A percentile compares a stretch with the other conserved stretches of the same genome.
phyloP scores from a whole-genome alignment of 1,139 yeast genomes.

The Scheffersomyces lignicola region DNA sequence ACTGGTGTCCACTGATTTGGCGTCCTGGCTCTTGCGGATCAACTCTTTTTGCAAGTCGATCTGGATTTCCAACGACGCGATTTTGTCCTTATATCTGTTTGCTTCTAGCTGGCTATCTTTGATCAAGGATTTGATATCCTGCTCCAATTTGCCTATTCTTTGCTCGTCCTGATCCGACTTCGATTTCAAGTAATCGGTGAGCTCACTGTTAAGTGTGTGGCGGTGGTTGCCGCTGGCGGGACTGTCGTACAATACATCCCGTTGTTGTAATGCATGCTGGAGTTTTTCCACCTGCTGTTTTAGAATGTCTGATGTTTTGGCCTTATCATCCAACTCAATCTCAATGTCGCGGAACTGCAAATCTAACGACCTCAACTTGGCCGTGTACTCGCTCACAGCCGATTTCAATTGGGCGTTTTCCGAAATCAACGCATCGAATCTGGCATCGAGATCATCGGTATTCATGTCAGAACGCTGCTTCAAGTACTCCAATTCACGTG shows the following conservation, averaged over 20 bases:
- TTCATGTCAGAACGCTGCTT: neutral
- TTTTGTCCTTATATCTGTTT: constrained; percentile 6
- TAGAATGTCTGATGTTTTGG: neutral
- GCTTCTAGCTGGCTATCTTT: constrained; percentile 12
- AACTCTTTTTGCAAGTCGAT: constrained; percentile 4
- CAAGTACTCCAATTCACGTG: neutral
- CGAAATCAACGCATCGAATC: neutral
- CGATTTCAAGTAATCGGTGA: constrained; percentile 3
- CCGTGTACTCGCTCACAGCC: neutral
- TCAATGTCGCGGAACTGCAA: constrained; percentile 1
- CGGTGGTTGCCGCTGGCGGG: neutral
- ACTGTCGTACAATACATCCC: neutral
- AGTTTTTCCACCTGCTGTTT: constrained; percentile 1
- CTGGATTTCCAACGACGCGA: constrained; percentile 1
- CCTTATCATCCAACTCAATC: constrained; percentile 2
- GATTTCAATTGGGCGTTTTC: constrained; percentile 1
- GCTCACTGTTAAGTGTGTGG: neutral
- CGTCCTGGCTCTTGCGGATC: neutral
- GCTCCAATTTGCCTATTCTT: constrained; percentile 4
- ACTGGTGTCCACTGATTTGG: neutral
- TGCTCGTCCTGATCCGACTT: constrained; percentile 2
- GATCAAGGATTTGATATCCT: constrained; percentile 2
- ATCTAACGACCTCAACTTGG: neutral
- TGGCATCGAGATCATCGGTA: neutral
- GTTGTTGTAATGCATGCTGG: neutral